A percentile compares a stretch with the other conserved stretches of the same genome.
Conservation (phyloP, 208 protist genomes). For the Crithidia acanthocephali region DNA sequence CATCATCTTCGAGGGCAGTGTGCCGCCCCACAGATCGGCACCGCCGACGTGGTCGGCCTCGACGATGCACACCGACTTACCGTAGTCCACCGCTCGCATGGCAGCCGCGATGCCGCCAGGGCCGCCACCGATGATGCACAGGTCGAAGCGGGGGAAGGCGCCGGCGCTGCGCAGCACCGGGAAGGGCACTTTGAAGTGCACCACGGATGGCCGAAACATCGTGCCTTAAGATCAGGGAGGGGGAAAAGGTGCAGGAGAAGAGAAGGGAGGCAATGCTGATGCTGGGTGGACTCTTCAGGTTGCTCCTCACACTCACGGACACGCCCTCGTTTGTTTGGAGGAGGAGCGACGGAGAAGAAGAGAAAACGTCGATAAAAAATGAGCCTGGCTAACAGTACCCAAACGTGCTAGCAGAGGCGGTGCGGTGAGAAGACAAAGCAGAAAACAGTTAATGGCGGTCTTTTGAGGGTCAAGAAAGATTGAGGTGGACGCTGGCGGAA, state of each 20-base stretch:
- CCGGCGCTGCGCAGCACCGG: slow-evolving; percentile 49
- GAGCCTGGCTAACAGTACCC: too few species aligned
- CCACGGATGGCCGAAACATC: slow-evolving; percentile 34
- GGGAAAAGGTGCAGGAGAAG: neutral
- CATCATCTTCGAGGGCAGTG: slow-evolving; percentile 75
- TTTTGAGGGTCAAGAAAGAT: too few species aligned
- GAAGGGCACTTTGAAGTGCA: slow-evolving; percentile 32
- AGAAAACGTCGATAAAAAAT: too few species aligned
- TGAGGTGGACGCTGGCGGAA: too few species aligned
- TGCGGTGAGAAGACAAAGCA: too few species aligned
- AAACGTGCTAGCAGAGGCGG: too few species aligned
- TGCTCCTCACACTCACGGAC: too few species aligned
- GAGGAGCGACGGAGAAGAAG: too few species aligned
- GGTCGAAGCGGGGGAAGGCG: slow-evolving; percentile 62
- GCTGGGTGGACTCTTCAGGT: too few species aligned
- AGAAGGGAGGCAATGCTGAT: too few species aligned
- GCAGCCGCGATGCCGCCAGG: slow-evolving; percentile 66
- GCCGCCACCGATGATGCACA: slow-evolving; percentile 76
- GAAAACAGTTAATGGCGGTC: too few species aligned
- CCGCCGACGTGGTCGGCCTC: slow-evolving; percentile 62
- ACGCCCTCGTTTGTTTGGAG: too few species aligned
- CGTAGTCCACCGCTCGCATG: slow-evolving; percentile 57
- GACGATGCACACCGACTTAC: slow-evolving; percentile 66
- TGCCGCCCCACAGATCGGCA: slow-evolving; percentile 70
- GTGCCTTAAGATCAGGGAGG: neutral